Conservation (phyloP, 148 eudicot genomes). For the Cornus kousa region DNA sequence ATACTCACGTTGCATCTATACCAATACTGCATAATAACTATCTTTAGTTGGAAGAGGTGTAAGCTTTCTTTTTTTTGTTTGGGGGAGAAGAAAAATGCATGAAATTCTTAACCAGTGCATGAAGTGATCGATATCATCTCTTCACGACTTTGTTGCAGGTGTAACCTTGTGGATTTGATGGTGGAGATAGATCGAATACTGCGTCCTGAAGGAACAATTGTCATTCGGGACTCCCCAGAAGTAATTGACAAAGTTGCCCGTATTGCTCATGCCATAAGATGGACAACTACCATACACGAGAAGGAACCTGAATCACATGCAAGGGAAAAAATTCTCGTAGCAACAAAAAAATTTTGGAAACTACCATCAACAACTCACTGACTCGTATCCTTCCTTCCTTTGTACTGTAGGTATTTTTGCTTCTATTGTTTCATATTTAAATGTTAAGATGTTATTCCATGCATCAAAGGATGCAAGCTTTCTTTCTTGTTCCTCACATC, state of each 20-base stretch:
- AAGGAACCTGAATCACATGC: slow-evolving; percentile 81
- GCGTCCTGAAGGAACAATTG: slow-evolving; percentile 89
- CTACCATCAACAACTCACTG: slow-evolving; percentile 31
- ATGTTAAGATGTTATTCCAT: slow-evolving; percentile 6
- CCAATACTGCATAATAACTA: neutral
- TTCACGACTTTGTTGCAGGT: slow-evolving; percentile 43
- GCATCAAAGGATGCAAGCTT: neutral
- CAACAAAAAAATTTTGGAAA: slow-evolving; percentile 68
- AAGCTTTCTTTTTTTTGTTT: too few relatives aligned
- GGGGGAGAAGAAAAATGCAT: too few relatives aligned
- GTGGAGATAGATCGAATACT: slow-evolving; percentile 90
- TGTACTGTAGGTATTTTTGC: slow-evolving; percentile 19
- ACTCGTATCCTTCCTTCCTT: slow-evolving; percentile 14
- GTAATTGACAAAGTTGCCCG: slow-evolving; percentile 67
- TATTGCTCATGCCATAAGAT: slow-evolving; percentile 69
- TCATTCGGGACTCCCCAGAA: slow-evolving; percentile 82
- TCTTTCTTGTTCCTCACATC: neutral
- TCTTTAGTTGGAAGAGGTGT: neutral
- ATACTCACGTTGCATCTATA: too few relatives aligned
- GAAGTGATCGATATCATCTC: neutral
- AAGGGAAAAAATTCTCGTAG: slow-evolving; percentile 76
- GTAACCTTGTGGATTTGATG: slow-evolving; percentile 86
- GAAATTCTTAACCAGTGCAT: neutral
- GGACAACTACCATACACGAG: slow-evolving; percentile 64
- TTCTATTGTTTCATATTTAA: neutral